A percentile compares a stretch with the other conserved stretches of the same genome.
These are phyloP conservation scores for Asterochloris erici DNA, from an alignment of 139 green algal genomes.

Conservation along the genomic window DNA sequence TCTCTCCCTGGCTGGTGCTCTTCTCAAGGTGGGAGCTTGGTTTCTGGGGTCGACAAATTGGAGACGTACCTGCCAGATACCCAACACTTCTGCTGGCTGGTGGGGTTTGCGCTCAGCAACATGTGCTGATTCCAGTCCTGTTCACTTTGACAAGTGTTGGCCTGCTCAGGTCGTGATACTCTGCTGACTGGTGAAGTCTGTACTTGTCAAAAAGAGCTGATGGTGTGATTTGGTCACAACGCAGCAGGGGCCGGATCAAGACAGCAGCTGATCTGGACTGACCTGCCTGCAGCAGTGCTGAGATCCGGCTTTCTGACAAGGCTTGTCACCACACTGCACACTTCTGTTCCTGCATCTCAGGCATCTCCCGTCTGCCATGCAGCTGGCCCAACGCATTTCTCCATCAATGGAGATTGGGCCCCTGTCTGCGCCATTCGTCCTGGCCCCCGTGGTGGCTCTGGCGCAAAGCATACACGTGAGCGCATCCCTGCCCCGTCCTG, in stretches of 20 bases:
- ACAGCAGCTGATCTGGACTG: too few species aligned
- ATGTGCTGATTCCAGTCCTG: too few species aligned
- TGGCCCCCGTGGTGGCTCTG: constrained; percentile 40
- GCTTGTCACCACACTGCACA: not conserved
- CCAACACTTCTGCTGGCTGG: not conserved
- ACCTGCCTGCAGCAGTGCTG: too few species aligned
- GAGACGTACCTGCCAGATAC: not conserved
- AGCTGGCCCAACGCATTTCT: constrained; percentile 28
- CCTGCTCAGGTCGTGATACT: too few species aligned
- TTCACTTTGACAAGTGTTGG: too few species aligned
- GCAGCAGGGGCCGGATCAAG: too few species aligned
- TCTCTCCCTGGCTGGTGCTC: not conserved
- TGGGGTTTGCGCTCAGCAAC: too few species aligned
- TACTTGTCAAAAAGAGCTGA: too few species aligned
- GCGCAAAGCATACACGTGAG: constrained; percentile 34
- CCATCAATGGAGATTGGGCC: constrained; percentile 36
- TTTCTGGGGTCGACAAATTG: not conserved
- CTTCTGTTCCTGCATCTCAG: not conserved
- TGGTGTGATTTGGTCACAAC: too few species aligned
- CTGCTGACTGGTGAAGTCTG: too few species aligned
- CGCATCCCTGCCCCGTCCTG: too few species aligned
- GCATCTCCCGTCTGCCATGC: constrained; percentile 6
- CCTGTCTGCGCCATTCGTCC: constrained; percentile 31
- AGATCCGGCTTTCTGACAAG: too few species aligned
- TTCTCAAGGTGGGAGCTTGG: not conserved